Evolutionary conservation across 768 basidiomycete species (phyloP), one percentile per base, ranked within the genome.

Genomic region (Tricholomella constricta): DNA sequence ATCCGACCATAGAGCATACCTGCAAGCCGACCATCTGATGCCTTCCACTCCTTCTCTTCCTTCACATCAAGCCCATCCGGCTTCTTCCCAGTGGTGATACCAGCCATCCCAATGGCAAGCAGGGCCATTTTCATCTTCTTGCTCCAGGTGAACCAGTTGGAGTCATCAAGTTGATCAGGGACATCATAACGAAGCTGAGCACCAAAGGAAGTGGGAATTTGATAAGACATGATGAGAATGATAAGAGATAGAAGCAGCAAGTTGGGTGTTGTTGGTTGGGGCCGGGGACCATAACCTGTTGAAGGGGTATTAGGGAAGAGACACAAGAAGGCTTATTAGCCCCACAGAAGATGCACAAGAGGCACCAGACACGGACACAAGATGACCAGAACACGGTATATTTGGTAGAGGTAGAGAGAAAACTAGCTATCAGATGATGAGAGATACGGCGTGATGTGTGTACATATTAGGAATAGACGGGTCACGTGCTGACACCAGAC

Each of bases 61-160:
- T 19, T 23, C 32, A 5, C 14, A 11, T 15, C 22, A 27, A 26
- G 14, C n/a, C n/a, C n/a, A 23, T 6, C 19, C 6, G 23, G 45
- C 14, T 11, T 11, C 6, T 35, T 25, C 27, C 51, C 36, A 19
- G 23, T 19, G n/a, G 37, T 27, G 17, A 53, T 46, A 15, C 45
- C 34, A 20, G 20, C 17, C 22, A 49, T 41, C 23, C 38, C 26
- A 14, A 48, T 15, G 11, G 46, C 23, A 9, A 10, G 31, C 15
- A 52, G 35, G 25, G 20, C 20, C 27, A 42, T 37, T 26, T 29
- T 23, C 37, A 53, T 47, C 26, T 47, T 47, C 35, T 46, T 41
- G 12, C 15, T 41, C 52, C 52, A 53, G 11, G 12, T 27, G 35
- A 38, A 46, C 52, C 52, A 53, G 37, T 53, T 52, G 14, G 32